Conservation (phyloP, 768 basidiomycete genomes). For the Podaxis sp. region DNA sequence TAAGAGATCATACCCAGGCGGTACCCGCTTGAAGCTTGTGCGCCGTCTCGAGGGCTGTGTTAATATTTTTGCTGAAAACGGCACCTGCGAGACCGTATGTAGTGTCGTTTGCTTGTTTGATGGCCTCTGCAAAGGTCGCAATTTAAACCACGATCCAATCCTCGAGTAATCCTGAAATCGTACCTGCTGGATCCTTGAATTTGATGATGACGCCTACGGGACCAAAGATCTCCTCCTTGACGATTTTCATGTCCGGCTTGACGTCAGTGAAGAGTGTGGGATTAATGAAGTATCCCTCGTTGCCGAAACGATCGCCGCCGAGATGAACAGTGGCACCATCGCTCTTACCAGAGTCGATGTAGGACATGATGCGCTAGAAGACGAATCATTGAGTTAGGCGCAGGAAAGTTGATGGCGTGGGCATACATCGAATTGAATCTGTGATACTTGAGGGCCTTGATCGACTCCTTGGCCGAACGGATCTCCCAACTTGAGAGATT, state of each 20-base stretch:
- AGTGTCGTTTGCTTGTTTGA: conserved; percentile 81
- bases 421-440: conserved; percentile 70
- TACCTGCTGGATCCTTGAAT: conserved; percentile 45
- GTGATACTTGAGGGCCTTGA: conserved; percentile 80
- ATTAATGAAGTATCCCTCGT: conserved; percentile 64
- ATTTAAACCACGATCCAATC: background rate
- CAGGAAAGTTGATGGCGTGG: background rate
- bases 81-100: conserved; percentile 85
- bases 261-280: conserved; percentile 72
- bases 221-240: conserved; percentile 71
- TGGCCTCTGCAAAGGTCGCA: conserved; percentile 50
- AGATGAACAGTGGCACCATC: conserved; percentile 62
- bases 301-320: conserved; percentile 60
- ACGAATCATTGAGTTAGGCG: background rate
- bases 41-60: conserved; percentile 68
- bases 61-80: conserved; percentile 81
- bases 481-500: conserved; percentile 61
- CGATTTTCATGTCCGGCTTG: conserved; percentile 64
- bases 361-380: conserved; percentile 63
- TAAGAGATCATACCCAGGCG: conserved; percentile 48
- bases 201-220: conserved; percentile 72
- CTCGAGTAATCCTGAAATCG: background rate
- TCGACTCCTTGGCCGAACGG: conserved; percentile 59
- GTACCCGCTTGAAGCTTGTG: conserved; percentile 81
- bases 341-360: conserved; percentile 73